Evolutionary conservation across 768 basidiomycete species (phyloP).

Genomic region (Mycena latifolia): DNA sequence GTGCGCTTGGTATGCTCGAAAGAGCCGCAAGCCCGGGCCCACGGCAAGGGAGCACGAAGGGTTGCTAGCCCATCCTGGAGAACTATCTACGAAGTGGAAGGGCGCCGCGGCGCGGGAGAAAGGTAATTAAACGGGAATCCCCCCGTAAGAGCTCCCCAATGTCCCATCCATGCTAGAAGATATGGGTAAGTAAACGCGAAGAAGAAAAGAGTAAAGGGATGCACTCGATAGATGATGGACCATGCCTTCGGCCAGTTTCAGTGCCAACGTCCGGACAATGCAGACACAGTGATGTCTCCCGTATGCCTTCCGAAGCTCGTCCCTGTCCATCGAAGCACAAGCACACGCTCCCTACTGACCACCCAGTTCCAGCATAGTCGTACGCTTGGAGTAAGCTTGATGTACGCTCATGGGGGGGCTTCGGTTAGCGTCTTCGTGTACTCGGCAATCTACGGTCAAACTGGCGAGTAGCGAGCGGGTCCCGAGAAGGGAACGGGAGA

Average conservation of each 20-base stretch:
- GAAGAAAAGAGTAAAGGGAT: neutral
- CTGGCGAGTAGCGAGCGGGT: too few relatives aligned
- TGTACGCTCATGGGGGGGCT: too few relatives aligned
- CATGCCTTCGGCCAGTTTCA: neutral
- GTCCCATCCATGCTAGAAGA: neutral
- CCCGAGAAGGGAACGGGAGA: too few relatives aligned
- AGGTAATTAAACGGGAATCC: constrained; percentile 1
- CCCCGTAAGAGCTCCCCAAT: neutral
- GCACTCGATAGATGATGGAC: neutral
- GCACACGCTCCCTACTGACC: too few relatives aligned
- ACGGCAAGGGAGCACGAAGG: constrained; percentile 6
- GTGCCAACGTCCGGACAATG: neutral
- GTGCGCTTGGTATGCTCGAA: constrained; percentile 6
- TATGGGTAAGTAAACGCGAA: neutral
- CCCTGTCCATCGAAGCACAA: neutral
- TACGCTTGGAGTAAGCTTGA: too few relatives aligned
- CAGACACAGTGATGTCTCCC: neutral
- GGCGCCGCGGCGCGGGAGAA: neutral
- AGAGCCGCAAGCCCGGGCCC: constrained; percentile 7
- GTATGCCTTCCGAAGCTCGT: neutral
- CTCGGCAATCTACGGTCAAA: too few relatives aligned
- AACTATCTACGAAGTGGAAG: neutral
- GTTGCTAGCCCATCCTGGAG: neutral
- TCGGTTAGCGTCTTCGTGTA: too few relatives aligned
- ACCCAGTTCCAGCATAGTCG: too few relatives aligned